phyloP scores from a whole-genome alignment of 805 yeast genomes.

The Myxozyma vanderwaltii region DNA sequence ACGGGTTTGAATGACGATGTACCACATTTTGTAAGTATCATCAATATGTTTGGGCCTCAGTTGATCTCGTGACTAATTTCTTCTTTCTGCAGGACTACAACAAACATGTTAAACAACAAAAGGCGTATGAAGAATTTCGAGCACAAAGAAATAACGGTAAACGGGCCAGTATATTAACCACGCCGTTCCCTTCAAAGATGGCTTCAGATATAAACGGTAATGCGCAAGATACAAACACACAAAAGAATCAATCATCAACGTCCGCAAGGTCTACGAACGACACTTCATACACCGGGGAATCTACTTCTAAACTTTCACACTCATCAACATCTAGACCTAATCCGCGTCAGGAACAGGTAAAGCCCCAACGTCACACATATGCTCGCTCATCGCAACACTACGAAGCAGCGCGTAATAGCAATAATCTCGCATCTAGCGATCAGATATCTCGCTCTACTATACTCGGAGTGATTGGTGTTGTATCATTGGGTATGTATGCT shows the following conservation, averaged over 20 bases:
- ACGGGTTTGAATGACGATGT: slow-evolving; percentile 32
- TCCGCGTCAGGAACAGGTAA: not conserved
- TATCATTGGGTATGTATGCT: not conserved
- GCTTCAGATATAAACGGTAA: not conserved
- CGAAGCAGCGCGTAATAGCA: not conserved
- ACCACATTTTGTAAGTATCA: slow-evolving; percentile 27
- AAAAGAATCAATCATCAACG: not conserved
- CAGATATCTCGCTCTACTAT: not conserved
- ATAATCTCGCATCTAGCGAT: not conserved
- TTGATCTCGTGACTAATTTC: not conserved
- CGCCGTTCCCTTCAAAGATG: not conserved
- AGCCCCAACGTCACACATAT: not conserved
- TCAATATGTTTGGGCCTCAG: not conserved
- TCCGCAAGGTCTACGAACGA: not conserved
- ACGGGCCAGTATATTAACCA: not conserved
- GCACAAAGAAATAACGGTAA: slow-evolving; percentile 2
- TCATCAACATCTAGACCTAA: not conserved
- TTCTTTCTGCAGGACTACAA: slow-evolving; percentile 20
- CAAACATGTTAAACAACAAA: slow-evolving; percentile 26
- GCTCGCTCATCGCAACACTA: slow-evolving; percentile 1
- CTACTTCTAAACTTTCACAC: not conserved
- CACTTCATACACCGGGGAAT: not conserved
- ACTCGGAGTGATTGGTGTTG: slow-evolving; percentile 5
- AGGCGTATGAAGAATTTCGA: slow-evolving; percentile 23
- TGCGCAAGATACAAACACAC: not conserved